Evolutionary conservation across 495 filamentous ascomycete species (phyloP), one percentile per base, ranked within the genome.

Genomic region (Hypoxylon cercidicola): DNA sequence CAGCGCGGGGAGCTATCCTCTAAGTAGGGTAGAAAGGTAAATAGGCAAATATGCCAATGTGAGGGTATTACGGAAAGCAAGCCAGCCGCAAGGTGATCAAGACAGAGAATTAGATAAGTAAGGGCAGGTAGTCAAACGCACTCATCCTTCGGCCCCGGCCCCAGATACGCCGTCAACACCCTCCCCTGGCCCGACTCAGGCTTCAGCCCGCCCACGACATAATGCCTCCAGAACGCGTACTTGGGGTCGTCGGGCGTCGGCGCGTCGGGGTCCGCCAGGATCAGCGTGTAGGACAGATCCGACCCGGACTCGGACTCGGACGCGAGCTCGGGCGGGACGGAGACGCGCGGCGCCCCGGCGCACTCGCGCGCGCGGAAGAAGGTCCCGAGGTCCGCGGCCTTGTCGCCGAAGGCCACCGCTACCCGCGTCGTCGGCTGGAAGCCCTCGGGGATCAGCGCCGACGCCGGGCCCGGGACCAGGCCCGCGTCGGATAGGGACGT

Each of bases 141-240:
- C 68, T 68, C 71, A 34, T 73, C 71, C 39, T 72, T 69, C 13
- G 71, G 68, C 8, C 69, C 69, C 1, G 71, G 71, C 3, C 63
- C 71, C 15, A 73, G 68, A 61, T 72, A 73, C 30, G 44, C 60
- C 47, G 71, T 73, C 32, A 73, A 37, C 18, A 53, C 58, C 28
- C 37, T 39, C 20, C 15, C 32, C 15, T 51, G 23, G 0, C 46
- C 58, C 35, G 12, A 19, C 46, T 34, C 20, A 8, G 68, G 64
- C 19, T 56, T 53, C 13, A 73, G 25, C 15, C 69, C 65, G 9
- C 64, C 44, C 18, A 73, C 49, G 4, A 73, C 64, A 21, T 58
- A 73, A 20, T 73, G 71, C 10, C 71, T 39, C 71, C 71, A 73
- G n/a, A 69, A 73, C 0, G 71, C 71, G 15, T 69, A 73, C 44